Evolutionary conservation across 1,284 basidiomycete species (phyloP).

Genomic region (Tylopilus sp.): DNA sequence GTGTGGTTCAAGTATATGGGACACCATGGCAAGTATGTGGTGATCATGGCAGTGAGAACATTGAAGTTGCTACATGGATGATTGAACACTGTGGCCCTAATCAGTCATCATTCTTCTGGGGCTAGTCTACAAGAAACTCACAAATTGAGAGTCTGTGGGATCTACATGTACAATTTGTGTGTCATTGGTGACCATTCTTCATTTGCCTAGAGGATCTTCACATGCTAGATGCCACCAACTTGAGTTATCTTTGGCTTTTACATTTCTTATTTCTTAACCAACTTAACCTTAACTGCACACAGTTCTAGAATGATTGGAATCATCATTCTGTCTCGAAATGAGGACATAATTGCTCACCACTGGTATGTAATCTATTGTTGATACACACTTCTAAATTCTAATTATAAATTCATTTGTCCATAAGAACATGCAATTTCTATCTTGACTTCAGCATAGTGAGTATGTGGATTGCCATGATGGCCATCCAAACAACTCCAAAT

Average conservation of each 20-base stretch:
- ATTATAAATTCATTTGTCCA: too few relatives aligned
- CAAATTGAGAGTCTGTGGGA: slow-evolving; percentile 54
- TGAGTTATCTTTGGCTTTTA: slow-evolving; percentile 42
- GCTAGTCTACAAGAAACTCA: slow-evolving; percentile 8
- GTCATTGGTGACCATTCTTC: slow-evolving; percentile 39
- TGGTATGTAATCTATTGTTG: slow-evolving; percentile 2
- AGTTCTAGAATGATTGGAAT: slow-evolving; percentile 44
- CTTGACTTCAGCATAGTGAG: not conserved
- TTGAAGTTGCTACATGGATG: too few relatives aligned
- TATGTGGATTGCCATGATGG: not conserved
- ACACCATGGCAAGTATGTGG: slow-evolving; percentile 8
- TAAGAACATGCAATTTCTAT: slow-evolving; percentile 19
- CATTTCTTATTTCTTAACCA: slow-evolving; percentile 37
- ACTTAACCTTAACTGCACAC: slow-evolving; percentile 28
- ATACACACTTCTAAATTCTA: not conserved
- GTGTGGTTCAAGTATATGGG: not conserved
- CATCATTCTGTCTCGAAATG: slow-evolving; percentile 8
- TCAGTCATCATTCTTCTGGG: slow-evolving; percentile 41
- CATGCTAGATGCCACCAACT: slow-evolving; percentile 26
- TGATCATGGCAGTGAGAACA: slow-evolving; percentile 35
- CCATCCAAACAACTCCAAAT: too few relatives aligned
- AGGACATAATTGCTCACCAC: slow-evolving; percentile 9
- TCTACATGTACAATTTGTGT: slow-evolving; percentile 36
- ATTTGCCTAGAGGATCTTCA: slow-evolving; percentile 30
- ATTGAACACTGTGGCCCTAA: slow-evolving; percentile 29